Percentiles rank a stretch among this genome's conserved stretches.
Evolutionary conservation across 2,329 filamentous ascomycete genomes (phyloP).

Genomic region (Elsinoe fawcettii): DNA sequence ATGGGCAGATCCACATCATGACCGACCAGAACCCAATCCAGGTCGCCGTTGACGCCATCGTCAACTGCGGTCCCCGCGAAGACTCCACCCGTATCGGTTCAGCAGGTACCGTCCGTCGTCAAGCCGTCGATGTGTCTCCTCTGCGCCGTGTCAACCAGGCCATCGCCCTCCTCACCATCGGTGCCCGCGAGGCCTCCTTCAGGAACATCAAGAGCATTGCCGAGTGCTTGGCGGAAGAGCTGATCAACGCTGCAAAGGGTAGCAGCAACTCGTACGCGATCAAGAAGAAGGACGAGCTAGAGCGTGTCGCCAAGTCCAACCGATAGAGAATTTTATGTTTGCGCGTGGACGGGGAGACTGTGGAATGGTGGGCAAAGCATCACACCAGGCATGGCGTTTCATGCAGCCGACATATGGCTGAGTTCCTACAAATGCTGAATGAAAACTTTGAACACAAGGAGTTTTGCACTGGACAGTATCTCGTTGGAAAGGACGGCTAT

Average conservation of each 20-base stretch:
- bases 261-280: conserved; percentile 99
- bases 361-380: conserved; percentile 15
- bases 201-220: conserved; percentile 99
- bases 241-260: conserved; percentile 99
- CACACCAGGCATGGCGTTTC: conserved; percentile 17
- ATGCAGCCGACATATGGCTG: conserved; percentile 4
- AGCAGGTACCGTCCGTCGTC: conserved; percentile 98
- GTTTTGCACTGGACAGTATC: not conserved
- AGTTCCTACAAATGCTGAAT: conserved; percentile 14
- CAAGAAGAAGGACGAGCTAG: conserved; percentile 99
- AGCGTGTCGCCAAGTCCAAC: conserved; percentile 99
- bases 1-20: conserved; percentile 94
- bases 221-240: conserved; percentile 98
- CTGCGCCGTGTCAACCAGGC: conserved; percentile 99
- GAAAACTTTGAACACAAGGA: conserved; percentile 8
- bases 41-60: conserved; percentile 97
- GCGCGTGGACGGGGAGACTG: conserved; percentile 8
- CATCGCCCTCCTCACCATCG: conserved; percentile 96
- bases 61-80: conserved; percentile 99
- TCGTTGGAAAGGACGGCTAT: not conserved
- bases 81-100: conserved; percentile 99
- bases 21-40: conserved; percentile 99
- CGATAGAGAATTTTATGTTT: conserved; percentile 61
- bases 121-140: conserved; percentile 99
- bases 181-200: conserved; percentile 97